Evolutionary conservation across 257 asterid species (phyloP).

Genomic region (Rhazya stricta): DNA sequence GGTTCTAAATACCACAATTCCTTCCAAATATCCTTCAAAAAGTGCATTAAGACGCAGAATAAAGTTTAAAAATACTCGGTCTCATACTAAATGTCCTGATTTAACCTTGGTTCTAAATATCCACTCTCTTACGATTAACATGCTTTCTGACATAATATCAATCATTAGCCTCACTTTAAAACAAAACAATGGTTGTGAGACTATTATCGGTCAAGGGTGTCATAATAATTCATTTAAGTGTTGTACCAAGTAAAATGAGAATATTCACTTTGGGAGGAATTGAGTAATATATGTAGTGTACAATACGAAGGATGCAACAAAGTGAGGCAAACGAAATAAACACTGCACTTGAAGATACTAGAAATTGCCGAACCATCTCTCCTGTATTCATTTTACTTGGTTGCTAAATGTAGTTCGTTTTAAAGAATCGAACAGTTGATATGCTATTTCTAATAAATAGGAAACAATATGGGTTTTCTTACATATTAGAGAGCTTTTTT

Average conservation of each 20-base stretch:
- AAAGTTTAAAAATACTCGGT: too few relatives aligned
- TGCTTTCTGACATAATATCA: background rate
- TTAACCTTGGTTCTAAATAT: background rate
- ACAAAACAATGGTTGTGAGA: background rate
- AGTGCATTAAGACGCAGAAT: background rate
- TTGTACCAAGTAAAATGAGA: background rate
- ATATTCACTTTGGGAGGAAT: background rate
- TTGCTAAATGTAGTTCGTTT: background rate
- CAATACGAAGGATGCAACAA: too few relatives aligned
- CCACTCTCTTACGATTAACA: background rate
- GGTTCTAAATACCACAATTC: background rate
- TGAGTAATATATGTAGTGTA: too few relatives aligned
- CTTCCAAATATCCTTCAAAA: background rate
- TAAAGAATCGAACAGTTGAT: background rate
- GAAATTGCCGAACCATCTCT: background rate
- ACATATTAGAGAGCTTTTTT: slow-evolving; percentile 67
- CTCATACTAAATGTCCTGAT: background rate
- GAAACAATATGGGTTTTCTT: slow-evolving; percentile 10
- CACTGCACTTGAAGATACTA: background rate
- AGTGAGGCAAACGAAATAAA: slow-evolving; percentile 5
- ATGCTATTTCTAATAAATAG: background rate
- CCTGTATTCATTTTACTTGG: background rate
- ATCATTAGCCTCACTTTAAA: background rate
- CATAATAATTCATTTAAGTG: background rate
- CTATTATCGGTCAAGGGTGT: background rate